Evolutionary conservation across 371 early-diverging fungal genomes (phyloP), one percentile per base, ranked within the genome.

Genomic region (Mortierella sp.): DNA sequence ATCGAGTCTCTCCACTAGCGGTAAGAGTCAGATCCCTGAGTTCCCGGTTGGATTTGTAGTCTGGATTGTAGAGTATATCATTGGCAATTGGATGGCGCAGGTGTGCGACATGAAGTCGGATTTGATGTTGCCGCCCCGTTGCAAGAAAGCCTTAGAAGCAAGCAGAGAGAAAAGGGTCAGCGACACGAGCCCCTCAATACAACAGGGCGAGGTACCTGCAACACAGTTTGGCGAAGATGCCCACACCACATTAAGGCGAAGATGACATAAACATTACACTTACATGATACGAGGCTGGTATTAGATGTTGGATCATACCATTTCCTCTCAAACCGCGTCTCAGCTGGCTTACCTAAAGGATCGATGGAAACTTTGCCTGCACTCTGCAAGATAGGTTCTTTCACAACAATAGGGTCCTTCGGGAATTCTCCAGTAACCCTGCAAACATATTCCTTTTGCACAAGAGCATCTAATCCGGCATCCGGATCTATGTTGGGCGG

Each of bases 41-140:
- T 26, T 56, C 51, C 59, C 35, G 26, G 15, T 42, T 53, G 15
- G 17, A 23, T 17, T 35, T 57, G 43, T 79, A 79, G 29, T 59
- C 45, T 3, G 79, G 67, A 37, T 80, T 80, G 42, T 80, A 80
- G 15, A 80, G 62, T 13, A 49, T 58, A 62, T 80, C 81, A 43
- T 80, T 80, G 29, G 58, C 72, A 13, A 80, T 80, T 0, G 81
- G 81, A 17, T 80, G 81, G 6, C 61, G 40, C 15, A 80, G 31
- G 28, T 75, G 61, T 4, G 81, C 81, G 3, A 51, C 68, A 49
- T 80, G 81, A 7, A 80, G 75, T 3, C 81, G 75, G 40, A 80
- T 80, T 59, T 80, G 81, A 26, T 80, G 81, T n/a, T 80, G 81
- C 13, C 81, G 28, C 26, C 81, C 81, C 22, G 81, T 80, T 3